Evolutionary conservation across 257 asterid genomes (phyloP), one percentile per base, ranked within the genome.

Genomic region (Scutellaria baicalensis): DNA sequence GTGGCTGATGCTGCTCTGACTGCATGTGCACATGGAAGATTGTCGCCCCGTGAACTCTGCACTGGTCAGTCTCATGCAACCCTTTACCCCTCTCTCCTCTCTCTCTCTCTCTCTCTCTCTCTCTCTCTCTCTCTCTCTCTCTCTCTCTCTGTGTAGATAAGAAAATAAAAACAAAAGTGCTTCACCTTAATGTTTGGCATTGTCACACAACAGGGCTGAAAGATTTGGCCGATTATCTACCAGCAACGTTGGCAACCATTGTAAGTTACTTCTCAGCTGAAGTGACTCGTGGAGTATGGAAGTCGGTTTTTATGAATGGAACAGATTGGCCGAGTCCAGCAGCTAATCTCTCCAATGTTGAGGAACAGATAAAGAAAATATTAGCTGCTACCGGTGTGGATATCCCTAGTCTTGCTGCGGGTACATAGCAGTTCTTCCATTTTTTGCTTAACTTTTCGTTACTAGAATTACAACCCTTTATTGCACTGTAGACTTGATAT

Each of bases 301-400:
- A 93, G 76, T 85, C 96, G 9, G 97, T 87, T 78, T 84, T 80
- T 69, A 93, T 93, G 99, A 93, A 93, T 63, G 99, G 99, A 64
- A 89, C 97, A 1, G 99, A 93, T 80, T 93, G 99, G 99, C 99
- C 99, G 3, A 93, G 99, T 71, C 99, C 99, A 9, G 97, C 92
- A 49, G 94, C 97, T 59, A 91, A 93, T 84, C 91, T 93, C 58
- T 83, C 88, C 55, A 78, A 84, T 64, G 99, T 93, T 39, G 97
- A 93, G 88, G 96, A 87, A 74, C 96, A 93, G 69, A 91, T 93
- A 50, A 93, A 89, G 95, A 91, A 89, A 80, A 91, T 91, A 59
- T 77, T 93, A 73, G 95, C 96, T 76, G 96, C 95, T 65, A 89
- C 99, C 4, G 97, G 99, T 61, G 99, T 93, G 10, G 91, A 93